Percentiles rank a stretch among this genome's conserved stretches.
phyloP scores from a whole-genome alignment of 1,139 yeast species.

The Taphrina betulina region DNA sequence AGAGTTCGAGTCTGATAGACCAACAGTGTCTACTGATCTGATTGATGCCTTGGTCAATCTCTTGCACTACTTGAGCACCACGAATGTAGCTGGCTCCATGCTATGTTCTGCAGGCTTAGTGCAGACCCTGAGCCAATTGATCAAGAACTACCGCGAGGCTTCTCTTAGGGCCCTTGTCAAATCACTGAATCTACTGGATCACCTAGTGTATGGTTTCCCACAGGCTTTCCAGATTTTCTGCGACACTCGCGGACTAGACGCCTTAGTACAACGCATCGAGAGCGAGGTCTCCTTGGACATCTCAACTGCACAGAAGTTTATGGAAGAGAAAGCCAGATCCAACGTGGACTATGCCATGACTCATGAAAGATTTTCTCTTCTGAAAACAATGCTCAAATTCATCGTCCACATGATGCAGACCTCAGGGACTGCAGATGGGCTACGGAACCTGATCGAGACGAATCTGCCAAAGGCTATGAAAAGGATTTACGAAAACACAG shows the following conservation, averaged over 20 bases:
- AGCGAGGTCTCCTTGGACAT: constrained; percentile 52
- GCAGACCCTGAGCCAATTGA: constrained; percentile 62
- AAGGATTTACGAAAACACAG: constrained; percentile 58
- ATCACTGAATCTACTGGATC: constrained; percentile 62
- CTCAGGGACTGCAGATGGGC: constrained; percentile 73
- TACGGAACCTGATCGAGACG: constrained; percentile 82
- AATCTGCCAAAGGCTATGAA: constrained; percentile 65
- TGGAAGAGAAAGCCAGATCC: neutral
- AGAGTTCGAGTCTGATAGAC: constrained; percentile 48
- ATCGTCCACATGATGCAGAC: constrained; percentile 64
- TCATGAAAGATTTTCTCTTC: constrained; percentile 59
- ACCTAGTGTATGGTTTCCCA: constrained; percentile 53
- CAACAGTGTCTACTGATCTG: constrained; percentile 35
- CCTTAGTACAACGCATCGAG: constrained; percentile 61
- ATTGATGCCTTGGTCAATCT: constrained; percentile 38
- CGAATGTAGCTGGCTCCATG: constrained; percentile 34
- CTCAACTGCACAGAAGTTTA: neutral
- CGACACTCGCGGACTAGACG: constrained; percentile 62
- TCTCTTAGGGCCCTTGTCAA: constrained; percentile 44
- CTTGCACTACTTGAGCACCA: constrained; percentile 39
- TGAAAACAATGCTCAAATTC: constrained; percentile 55
- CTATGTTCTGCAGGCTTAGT: constrained; percentile 65
- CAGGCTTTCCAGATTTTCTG: constrained; percentile 61
- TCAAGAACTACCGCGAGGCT: constrained; percentile 51
- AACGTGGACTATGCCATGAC: constrained; percentile 58